These are phyloP conservation scores for Urostyla sp. DNA, from an alignment of 73 alveolate species.

Conservation along the genomic window DNA sequence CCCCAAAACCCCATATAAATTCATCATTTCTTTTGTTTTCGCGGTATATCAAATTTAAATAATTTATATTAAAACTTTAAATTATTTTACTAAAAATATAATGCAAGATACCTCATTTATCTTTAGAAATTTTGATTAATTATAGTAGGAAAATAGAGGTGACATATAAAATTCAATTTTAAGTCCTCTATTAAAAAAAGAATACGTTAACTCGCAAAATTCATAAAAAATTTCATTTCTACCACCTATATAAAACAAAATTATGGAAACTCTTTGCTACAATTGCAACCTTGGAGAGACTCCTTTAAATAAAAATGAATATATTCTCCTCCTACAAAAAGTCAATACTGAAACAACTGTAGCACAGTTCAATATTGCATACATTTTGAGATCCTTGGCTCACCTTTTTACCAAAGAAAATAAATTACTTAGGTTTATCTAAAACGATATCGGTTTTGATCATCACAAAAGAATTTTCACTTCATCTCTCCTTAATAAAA, in stretches of 20 bases:
- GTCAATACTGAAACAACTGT: not conserved
- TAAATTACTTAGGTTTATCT: not conserved
- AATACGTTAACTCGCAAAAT: no score
- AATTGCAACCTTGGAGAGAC: not conserved
- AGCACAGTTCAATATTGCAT: not conserved
- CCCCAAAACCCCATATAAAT: no score
- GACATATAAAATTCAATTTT: no score
- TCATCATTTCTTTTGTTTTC: no score
- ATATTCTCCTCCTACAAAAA: not conserved
- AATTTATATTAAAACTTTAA: no score
- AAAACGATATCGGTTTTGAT: conserved; percentile 11
- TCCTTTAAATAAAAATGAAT: conserved; percentile 11
- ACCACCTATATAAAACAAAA: conserved; percentile 12
- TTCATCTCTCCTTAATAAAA: not conserved
- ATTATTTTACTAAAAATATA: no score
- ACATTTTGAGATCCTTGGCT: not conserved
- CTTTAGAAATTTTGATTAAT: no score
- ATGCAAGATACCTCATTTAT: no score
- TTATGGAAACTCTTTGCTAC: conserved; percentile 10
- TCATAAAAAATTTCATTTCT: not conserved
- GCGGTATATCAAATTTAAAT: no score
- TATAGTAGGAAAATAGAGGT: no score
- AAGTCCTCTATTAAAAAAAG: no score
- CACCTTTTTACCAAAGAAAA: not conserved
- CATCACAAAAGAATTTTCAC: conserved; percentile 30